These are phyloP conservation scores for Eucalyptus cloeziana DNA, from an alignment of 345 rosid species.

Conservation along the genomic window DNA sequence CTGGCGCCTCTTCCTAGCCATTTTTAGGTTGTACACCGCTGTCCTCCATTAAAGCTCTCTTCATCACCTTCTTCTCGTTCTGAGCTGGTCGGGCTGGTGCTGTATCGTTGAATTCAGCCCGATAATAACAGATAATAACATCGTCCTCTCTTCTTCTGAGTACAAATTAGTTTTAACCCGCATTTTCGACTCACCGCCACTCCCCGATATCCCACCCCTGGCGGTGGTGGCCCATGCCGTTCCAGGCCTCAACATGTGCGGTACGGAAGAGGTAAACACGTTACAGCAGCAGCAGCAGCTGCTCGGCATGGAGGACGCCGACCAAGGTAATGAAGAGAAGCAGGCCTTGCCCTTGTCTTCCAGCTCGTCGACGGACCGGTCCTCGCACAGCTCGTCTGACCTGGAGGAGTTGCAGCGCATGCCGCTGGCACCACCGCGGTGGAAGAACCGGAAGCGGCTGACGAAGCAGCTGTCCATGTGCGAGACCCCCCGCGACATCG, in stretches of 20 bases:
- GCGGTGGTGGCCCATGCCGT: not conserved
- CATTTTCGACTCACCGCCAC: not conserved
- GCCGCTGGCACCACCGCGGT: constrained; percentile 12
- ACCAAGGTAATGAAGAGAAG: not conserved
- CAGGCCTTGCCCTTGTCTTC: not conserved
- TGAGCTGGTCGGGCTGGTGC: not conserved
- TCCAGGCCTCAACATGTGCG: not conserved
- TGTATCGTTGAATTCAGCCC: not conserved
- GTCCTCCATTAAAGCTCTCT: not conserved
- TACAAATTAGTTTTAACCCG: not conserved
- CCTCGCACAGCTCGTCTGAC: not conserved
- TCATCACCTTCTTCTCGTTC: not conserved
- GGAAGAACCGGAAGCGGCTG: constrained; percentile 14
- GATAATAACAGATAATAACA: not conserved
- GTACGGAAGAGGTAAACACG: not conserved
- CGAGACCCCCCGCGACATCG: constrained; percentile 26
- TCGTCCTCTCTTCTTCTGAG: not conserved
- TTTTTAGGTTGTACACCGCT: not conserved
- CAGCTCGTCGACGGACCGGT: not conserved
- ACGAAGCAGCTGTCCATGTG: constrained; percentile 39
- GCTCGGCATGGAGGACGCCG: not conserved
- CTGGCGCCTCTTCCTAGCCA: not conserved
- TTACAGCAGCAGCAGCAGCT: not conserved
- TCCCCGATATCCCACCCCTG: not conserved
- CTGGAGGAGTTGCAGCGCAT: constrained; percentile 17